phyloP scores from a whole-genome alignment of 2,329 filamentous ascomycete genomes.

The Mycosphaerella arachidis region DNA sequence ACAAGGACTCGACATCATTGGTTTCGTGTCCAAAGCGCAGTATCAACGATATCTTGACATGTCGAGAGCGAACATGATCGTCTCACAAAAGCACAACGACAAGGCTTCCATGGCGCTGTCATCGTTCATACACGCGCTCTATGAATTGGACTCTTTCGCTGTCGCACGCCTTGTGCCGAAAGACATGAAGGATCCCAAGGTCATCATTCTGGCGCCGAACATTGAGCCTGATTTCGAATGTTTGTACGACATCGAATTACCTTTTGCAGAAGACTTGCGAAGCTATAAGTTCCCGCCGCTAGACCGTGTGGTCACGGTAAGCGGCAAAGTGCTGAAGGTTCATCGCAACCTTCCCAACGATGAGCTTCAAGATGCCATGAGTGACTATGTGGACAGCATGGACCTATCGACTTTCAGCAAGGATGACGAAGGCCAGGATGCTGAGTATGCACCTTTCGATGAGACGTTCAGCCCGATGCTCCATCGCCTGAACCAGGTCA shows the following conservation, averaged over 20 bases:
- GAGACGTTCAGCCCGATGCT: slow-evolving; percentile 79
- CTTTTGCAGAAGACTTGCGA: slow-evolving; percentile 88
- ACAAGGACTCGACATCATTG: slow-evolving; percentile 74
- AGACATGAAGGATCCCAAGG: slow-evolving; percentile 69
- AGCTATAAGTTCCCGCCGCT: slow-evolving; percentile 88
- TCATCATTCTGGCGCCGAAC: slow-evolving; percentile 74
- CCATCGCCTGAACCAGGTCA: slow-evolving; percentile 83
- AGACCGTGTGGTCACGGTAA: slow-evolving; percentile 82
- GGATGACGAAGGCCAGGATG: slow-evolving; percentile 65
- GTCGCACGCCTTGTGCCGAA: slow-evolving; percentile 82
- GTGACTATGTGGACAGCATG: slow-evolving; percentile 88
- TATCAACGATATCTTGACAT: slow-evolving; percentile 83
- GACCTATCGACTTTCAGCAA: slow-evolving; percentile 68
- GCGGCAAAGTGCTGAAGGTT: slow-evolving; percentile 71
- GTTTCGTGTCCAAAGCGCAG: slow-evolving; percentile 66
- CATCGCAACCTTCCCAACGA: slow-evolving; percentile 78
- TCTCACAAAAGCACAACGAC: slow-evolving; percentile 73
- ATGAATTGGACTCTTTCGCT: slow-evolving; percentile 79
- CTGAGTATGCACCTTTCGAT: slow-evolving; percentile 72
- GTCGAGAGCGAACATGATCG: slow-evolving; percentile 72
- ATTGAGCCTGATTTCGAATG: slow-evolving; percentile 78
- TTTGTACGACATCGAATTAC: slow-evolving; percentile 82
- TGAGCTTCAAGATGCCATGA: slow-evolving; percentile 75
- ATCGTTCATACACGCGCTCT: slow-evolving; percentile 81
- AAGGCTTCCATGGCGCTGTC: slow-evolving; percentile 80